Conservation (phyloP, 2,329 filamentous ascomycete genomes). For the Fusarium buharicum region DNA sequence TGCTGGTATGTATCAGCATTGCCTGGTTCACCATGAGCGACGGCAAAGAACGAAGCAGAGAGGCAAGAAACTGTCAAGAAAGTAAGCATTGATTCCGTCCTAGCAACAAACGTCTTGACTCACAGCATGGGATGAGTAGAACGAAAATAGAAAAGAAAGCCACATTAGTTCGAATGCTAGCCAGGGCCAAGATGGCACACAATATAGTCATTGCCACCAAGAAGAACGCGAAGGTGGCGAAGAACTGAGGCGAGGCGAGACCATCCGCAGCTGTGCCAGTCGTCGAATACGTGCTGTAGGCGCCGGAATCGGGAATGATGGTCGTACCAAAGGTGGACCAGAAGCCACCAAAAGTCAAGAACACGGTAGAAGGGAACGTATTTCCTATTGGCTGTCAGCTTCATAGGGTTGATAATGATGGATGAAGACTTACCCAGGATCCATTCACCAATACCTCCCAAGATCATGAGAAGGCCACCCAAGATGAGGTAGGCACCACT, state of each 20-base stretch:
- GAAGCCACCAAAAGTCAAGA: conserved; percentile 60
- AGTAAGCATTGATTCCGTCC: background rate
- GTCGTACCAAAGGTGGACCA: conserved; percentile 62
- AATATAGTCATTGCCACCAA: conserved; percentile 70
- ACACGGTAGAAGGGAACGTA: conserved; percentile 65
- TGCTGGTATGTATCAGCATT: conserved; percentile 41
- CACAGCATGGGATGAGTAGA: conserved; percentile 57
- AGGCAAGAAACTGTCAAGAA: conserved; percentile 42
- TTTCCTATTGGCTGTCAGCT: conserved; percentile 50
- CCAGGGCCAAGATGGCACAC: conserved; percentile 70
- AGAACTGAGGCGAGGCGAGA: conserved; percentile 57
- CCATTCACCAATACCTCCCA: conserved; percentile 62
- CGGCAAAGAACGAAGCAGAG: conserved; percentile 47
- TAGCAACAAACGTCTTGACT: conserved; percentile 2
- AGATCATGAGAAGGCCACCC: conserved; percentile 58
- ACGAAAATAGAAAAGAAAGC: conserved; percentile 71
- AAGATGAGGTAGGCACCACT: conserved; percentile 56
- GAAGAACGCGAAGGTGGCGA: conserved; percentile 66
- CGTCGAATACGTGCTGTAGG: conserved; percentile 53
- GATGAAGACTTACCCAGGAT: conserved; percentile 51
- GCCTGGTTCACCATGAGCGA: conserved; percentile 28
- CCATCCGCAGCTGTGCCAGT: conserved; percentile 50
- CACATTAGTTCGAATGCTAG: conserved; percentile 72
- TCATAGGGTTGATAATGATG: too few species aligned
- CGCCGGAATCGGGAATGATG: conserved; percentile 59